Base-by-base conservation (phyloP, 1,284 basidiomycete genomes). In the Cryptococcus jaspeensis region DNA sequence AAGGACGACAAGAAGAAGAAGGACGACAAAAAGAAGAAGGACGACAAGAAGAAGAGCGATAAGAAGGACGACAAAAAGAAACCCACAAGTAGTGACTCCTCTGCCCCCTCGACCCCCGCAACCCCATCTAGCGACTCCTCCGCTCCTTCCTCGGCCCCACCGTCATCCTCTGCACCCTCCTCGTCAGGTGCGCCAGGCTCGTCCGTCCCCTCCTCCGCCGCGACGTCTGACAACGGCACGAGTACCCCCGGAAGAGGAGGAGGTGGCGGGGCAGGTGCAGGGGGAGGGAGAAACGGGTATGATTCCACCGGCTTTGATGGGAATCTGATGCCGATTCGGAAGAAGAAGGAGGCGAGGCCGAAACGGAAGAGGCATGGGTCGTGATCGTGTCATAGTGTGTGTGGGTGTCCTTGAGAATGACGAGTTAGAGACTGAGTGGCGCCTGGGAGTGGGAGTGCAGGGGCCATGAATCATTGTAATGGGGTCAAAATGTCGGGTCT, bases 291-390 rank as follows among this genome's bases (percentile, higher is more conserved):
- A 23, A 46, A 23, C 23, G 23, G 16, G 45, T 56, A 50, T 40
- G 59, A 60, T 49, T 54, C 55, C 3, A 50, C 22, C 38, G 52
- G 48, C 0, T 60, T 60, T 40, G 43, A 25, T 8, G 59, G 59
- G 6, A 57, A 60, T 32, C 46, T 60, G n/a, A 47, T 52, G 52
- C 59, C 59, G n/a, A 57, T 60, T 16, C 13, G 55, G 32, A 57
- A 57, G 44, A 28, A 43, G 39, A 45, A 25, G 22, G 40, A 35
- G 18, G 22, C 41, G 28, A 40, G 40, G 15, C 51, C 46, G 23
- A n/a, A n/a, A n/a, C n/a, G n/a, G n/a, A n/a, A n/a, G n/a, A n/a
- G n/a, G n/a, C n/a, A n/a, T n/a, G n/a, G n/a, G n/a, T n/a, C n/a
- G n/a, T n/a, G n/a, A n/a, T n/a, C n/a, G n/a, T n/a, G n/a, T n/a